phyloP scores from a whole-genome alignment of 2,329 filamentous ascomycete species.

The Phialophora chinensis region DNA sequence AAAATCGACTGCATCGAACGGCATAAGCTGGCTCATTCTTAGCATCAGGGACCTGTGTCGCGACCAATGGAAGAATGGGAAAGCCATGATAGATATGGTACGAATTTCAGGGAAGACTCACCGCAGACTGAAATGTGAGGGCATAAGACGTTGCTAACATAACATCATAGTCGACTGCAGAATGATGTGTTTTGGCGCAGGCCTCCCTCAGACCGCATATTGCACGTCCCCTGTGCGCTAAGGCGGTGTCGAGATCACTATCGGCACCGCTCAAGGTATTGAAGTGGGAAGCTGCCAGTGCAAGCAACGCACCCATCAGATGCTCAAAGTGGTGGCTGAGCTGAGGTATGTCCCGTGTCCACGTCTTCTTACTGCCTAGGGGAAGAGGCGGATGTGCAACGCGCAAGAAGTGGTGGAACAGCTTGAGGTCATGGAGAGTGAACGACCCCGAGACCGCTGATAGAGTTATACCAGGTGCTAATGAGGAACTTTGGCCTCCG shows the following conservation, averaged over 20 bases:
- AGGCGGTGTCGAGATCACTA: constrained; percentile 58
- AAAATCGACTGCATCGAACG: constrained; percentile 41
- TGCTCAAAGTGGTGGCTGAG: constrained; percentile 70
- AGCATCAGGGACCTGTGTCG: too few species aligned
- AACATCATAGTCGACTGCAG: constrained; percentile 36
- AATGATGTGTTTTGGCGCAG: constrained; percentile 44
- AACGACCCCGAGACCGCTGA: constrained; percentile 10
- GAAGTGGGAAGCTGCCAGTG: constrained; percentile 68
- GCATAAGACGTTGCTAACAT: constrained; percentile 42
- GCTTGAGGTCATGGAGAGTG: constrained; percentile 50
- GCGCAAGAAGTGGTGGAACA: constrained; percentile 60
- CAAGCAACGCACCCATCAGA: constrained; percentile 72
- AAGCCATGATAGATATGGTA: too few species aligned
- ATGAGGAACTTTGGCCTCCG: neutral
- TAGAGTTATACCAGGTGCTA: neutral
- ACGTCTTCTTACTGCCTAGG: constrained; percentile 67
- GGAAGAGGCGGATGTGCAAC: constrained; percentile 66
- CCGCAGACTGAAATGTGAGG: constrained; percentile 41
- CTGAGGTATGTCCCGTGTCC: constrained; percentile 69
- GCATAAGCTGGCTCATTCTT: constrained; percentile 26
- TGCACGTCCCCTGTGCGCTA: constrained; percentile 70
- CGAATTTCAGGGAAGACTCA: constrained; percentile 1
- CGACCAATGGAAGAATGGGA: too few species aligned
- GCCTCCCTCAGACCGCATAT: constrained; percentile 65
- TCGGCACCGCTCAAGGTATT: constrained; percentile 52